These are phyloP conservation scores for Aureobasidium sp. DNA, from an alignment of 2,329 filamentous ascomycete genomes.

Conservation along the genomic window DNA sequence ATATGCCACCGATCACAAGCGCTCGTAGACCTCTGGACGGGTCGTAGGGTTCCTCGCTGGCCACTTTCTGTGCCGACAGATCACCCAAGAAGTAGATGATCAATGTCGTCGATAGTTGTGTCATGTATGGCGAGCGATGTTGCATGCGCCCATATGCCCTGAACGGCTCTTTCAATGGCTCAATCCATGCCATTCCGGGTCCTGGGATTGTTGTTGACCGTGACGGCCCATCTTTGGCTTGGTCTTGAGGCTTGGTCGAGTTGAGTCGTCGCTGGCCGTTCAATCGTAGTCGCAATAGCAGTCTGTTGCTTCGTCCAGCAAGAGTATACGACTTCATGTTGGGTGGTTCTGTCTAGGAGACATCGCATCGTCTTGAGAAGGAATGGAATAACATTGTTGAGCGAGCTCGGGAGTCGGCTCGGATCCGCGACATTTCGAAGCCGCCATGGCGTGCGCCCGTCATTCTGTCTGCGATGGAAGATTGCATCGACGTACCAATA, in stretches of 20 bases:
- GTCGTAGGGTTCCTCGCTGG: slow-evolving; percentile 46
- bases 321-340: slow-evolving; percentile 22
- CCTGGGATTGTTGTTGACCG: slow-evolving; percentile 30
- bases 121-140: slow-evolving; percentile 62
- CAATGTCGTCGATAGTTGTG: slow-evolving; percentile 66
- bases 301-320: slow-evolving; percentile 20
- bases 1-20: slow-evolving; percentile 62
- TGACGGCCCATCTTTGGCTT: slow-evolving; percentile 1
- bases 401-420: slow-evolving; percentile 3
- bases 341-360: neutral
- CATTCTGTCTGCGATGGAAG: neutral
- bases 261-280: slow-evolving; percentile 25
- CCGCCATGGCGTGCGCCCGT: neutral
- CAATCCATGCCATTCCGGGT: slow-evolving; percentile 38
- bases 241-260: slow-evolving; percentile 12
- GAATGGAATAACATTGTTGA: neutral
- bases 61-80: slow-evolving; percentile 63
- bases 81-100: slow-evolving; percentile 74
- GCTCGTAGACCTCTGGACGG: slow-evolving; percentile 60
- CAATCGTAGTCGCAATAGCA: slow-evolving; percentile 23
- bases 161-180: slow-evolving; percentile 37
- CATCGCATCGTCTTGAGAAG: neutral
- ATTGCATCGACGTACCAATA: neutral
- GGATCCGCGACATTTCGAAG: neutral
- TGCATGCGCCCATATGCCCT: slow-evolving; percentile 61